Conservation (phyloP, 1,284 basidiomycete genomes). For the Termitomyces sp. region DNA sequence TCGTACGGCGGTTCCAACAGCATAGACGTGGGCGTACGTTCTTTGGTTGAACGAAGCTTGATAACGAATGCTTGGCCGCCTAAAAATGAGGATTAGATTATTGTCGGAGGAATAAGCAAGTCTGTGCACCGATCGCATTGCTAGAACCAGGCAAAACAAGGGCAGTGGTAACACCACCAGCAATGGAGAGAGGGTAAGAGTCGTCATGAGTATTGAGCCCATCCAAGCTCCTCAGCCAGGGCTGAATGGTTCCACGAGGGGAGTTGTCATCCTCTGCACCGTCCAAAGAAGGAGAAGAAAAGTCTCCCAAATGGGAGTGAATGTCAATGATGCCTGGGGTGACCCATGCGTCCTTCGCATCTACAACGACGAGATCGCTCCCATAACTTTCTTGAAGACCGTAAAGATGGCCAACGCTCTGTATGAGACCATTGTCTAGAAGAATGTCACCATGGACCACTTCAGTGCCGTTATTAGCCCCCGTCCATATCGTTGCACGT, state of each 20-base stretch:
- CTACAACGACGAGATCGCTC: constrained; percentile 35
- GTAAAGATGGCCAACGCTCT: constrained; percentile 41
- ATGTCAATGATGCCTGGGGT: constrained; percentile 64
- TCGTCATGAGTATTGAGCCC: constrained; percentile 61
- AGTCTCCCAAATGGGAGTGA: constrained; percentile 69
- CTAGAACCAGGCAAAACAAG: constrained; percentile 47
- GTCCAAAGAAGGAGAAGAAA: constrained; percentile 29
- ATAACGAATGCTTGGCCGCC: constrained; percentile 64
- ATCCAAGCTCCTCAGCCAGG: constrained; percentile 60
- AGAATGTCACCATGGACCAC: constrained; percentile 48
- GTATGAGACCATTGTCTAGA: constrained; percentile 51
- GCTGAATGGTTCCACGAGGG: constrained; percentile 45
- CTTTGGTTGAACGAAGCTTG: constrained; percentile 54
- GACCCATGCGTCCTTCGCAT: constrained; percentile 47
- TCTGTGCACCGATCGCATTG: constrained; percentile 37
- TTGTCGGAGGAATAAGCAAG: neutral
- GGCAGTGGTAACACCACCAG: constrained; percentile 69
- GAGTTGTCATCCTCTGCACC: constrained; percentile 55
- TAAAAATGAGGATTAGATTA: constrained; percentile 13
- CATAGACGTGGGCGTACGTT: constrained; percentile 53
- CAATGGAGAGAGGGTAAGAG: constrained; percentile 49
- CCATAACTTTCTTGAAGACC: constrained; percentile 23
- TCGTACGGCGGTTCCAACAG: constrained; percentile 52
- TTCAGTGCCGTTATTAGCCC: constrained; percentile 46
- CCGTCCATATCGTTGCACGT: constrained; percentile 49